A percentile compares a stretch with the other conserved stretches of the same genome.
These are phyloP conservation scores for Ensete ventricosum DNA, from an alignment of 176 grass and related monocot genomes.

Conservation along the genomic window DNA sequence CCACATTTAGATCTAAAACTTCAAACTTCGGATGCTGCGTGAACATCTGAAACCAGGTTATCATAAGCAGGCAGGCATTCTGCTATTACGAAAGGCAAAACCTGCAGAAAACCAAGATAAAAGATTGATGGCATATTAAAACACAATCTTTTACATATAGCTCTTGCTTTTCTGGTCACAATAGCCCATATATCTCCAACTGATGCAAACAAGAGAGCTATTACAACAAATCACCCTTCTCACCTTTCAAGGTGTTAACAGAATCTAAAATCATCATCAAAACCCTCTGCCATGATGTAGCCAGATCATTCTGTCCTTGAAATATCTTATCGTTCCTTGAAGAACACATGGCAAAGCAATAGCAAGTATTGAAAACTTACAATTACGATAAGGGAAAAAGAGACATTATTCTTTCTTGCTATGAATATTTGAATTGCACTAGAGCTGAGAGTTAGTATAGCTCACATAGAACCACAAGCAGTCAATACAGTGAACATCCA, in stretches of 20 bases:
- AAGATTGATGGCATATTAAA: conserved; percentile 60
- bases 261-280: conserved; percentile 50
- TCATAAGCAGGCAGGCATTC: conserved; percentile 40
- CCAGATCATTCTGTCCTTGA: conserved; percentile 47
- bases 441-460: neutral
- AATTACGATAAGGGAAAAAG: neutral
- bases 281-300: conserved; percentile 41
- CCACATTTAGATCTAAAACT: conserved; percentile 27
- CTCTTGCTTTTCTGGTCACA: conserved; percentile 25
- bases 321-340: conserved; percentile 44
- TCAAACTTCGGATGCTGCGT: conserved; percentile 64
- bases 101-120: conserved; percentile 91
- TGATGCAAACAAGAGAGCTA: conserved; percentile 28
- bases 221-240: conserved; percentile 22
- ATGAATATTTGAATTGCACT: neutral
- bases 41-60: conserved; percentile 52
- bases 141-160: conserved; percentile 28
- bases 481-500: neutral
- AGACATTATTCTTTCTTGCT: neutral
- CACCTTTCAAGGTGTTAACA: conserved; percentile 60
- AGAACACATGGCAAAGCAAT: conserved; percentile 39
- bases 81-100: conserved; percentile 38
- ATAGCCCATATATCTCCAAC: conserved; percentile 40
- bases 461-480: neutral
- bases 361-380: conserved; percentile 14